Base-by-base conservation (phyloP, 371 early-diverging fungal genomes). In the Apophysomyces sp. region DNA sequence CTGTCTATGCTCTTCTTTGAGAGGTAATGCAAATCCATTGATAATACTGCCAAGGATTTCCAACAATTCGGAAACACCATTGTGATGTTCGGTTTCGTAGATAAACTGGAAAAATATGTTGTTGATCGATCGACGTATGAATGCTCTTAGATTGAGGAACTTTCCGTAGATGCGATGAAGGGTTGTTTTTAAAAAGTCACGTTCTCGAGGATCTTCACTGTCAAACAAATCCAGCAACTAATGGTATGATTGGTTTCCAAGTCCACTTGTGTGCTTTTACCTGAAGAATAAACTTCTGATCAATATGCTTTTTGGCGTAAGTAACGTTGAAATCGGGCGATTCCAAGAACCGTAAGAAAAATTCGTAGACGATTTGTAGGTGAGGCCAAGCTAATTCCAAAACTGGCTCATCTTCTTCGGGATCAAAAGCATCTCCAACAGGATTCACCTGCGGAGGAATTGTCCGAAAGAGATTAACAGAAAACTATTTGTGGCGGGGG, bases 41-140 rank as follows among this genome's bases (percentile, higher is more conserved):
- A 97, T 97, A 65, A 97, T 97, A 74, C 94, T 94, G 58, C 98
- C 98, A 31, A 97, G 76, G 63, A 97, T 97, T 73, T 97, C 98
- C 36, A 97, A 73, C 36, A 97, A 82, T 72, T 97, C 97, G 7
- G 98, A 96, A 60, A 97, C 91, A 24, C 98, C 98, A 68, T 96
- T 96, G 69, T 96, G 96, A 56, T 93, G 68, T 71, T 96, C 97
- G 34, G 88, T 90, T 74, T 97, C 97, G 74, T 97, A 97, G 29
- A 95, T 89, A 65, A 95, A 97, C 69, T 93, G 90, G 77, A 95
- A 93, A 66, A 97, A 97, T 28, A 96, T 92, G 74, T 97, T 90
- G 86, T 95, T 96, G 83, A 97, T 97, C 7, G 95, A 94, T 59
- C 93, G 77, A 39, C 98, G 88, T 57, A 97, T 96, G 65, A 94